Conservation (phyloP, 2,329 filamentous ascomycete genomes). For the Colletotrichum phormii region DNA sequence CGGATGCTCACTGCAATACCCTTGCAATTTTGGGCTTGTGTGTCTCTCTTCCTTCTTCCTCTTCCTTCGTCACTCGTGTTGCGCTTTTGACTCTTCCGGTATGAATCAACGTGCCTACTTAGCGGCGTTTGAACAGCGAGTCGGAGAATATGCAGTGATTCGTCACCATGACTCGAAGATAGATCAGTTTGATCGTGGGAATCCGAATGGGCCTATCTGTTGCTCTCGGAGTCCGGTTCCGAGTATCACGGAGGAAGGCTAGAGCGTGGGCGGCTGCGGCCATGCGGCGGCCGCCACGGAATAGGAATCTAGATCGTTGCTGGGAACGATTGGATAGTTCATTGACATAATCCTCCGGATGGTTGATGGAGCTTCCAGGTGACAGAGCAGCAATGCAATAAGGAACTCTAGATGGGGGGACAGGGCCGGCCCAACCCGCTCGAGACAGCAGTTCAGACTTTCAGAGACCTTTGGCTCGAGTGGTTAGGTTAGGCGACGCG, state of each 20-base stretch:
- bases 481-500: background rate
- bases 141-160: background rate
- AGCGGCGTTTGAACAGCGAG: background rate
- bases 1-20: background rate
- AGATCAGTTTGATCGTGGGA: background rate
- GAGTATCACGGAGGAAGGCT: background rate
- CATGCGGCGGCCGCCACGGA: background rate
- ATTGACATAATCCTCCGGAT: background rate
- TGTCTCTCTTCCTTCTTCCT: background rate
- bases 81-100: background rate
- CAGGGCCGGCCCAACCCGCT: background rate
- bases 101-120: background rate
- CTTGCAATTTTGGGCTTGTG: background rate
- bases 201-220: background rate
- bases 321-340: background rate
- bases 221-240: background rate
- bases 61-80: background rate
- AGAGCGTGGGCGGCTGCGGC: background rate
- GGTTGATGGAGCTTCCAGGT: background rate
- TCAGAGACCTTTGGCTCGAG: background rate
- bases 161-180: background rate
- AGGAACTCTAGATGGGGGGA: slow-evolving; percentile 22
- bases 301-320: background rate
- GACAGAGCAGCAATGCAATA: background rate
- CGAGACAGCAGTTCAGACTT: background rate